Conservation (phyloP, 805 yeast genomes). For the Wickerhamiella vanderwaltii region DNA sequence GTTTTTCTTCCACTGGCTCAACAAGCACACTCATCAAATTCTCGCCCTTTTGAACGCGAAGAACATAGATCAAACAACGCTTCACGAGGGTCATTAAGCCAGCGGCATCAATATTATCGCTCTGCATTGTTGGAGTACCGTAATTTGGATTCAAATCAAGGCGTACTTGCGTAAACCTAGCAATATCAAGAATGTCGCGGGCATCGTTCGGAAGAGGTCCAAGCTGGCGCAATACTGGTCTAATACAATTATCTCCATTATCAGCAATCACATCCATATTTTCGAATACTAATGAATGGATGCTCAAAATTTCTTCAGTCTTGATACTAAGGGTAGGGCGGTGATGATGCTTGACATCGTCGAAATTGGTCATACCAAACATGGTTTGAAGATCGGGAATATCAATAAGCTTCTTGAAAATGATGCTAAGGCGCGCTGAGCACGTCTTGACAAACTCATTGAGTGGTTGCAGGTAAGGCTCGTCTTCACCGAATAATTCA, state of each 20-base stretch:
- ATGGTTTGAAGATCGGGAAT: slow-evolving; percentile 45
- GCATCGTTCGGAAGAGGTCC: slow-evolving; percentile 35
- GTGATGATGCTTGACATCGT: slow-evolving; percentile 49
- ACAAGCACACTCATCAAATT: slow-evolving; percentile 58
- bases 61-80: slow-evolving; percentile 66
- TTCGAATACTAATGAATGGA: slow-evolving; percentile 30
- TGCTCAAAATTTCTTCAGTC: slow-evolving; percentile 27
- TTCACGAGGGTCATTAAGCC: slow-evolving; percentile 64
- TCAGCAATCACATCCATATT: slow-evolving; percentile 21
- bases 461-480: slow-evolving; percentile 65
- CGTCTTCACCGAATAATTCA: slow-evolving; percentile 49
- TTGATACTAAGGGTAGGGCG: slow-evolving; percentile 30
- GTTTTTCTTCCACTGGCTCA: slow-evolving; percentile 51
- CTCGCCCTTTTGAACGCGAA: slow-evolving; percentile 63
- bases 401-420: slow-evolving; percentile 39
- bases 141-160: slow-evolving; percentile 48
- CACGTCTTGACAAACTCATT: slow-evolving; percentile 55
- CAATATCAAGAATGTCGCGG: slow-evolving; percentile 36
- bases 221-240: slow-evolving; percentile 32
- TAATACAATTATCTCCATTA: slow-evolving; percentile 41
- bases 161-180: slow-evolving; percentile 41
- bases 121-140: slow-evolving; percentile 24
- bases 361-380: slow-evolving; percentile 47
- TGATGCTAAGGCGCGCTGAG: slow-evolving; percentile 34
- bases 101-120: slow-evolving; percentile 25